phyloP scores from a whole-genome alignment of 345 rosid species.

The Ceriops decandra region DNA sequence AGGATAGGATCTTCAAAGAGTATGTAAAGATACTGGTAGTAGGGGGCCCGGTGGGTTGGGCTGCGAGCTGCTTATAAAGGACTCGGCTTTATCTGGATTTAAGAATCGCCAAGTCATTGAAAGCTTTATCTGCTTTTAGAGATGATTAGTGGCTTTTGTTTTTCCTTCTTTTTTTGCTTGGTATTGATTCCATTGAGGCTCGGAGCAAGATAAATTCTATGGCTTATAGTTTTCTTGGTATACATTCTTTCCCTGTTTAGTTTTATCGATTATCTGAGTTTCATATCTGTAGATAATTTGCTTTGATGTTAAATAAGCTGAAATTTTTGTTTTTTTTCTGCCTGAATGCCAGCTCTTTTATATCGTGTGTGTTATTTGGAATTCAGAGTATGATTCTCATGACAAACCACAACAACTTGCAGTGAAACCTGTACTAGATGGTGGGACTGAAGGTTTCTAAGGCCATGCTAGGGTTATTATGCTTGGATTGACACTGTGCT shows the following conservation, averaged over 20 bases:
- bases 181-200: slow-evolving; percentile 95
- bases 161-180: slow-evolving; percentile 13
- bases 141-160: too few relatives aligned
- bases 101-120: slow-evolving; percentile 81
- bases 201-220: slow-evolving; percentile 83
- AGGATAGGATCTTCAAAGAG: slow-evolving; percentile 51
- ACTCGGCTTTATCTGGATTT: slow-evolving; percentile 88
- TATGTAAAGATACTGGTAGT: slow-evolving; percentile 75
- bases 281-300: neutral
- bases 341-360: neutral
- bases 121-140: too few relatives aligned
- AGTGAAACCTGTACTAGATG: slow-evolving; percentile 89
- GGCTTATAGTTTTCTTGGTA: slow-evolving; percentile 95
- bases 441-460: slow-evolving; percentile 98
- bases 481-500: slow-evolving; percentile 88
- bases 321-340: neutral
- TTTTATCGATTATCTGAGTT: neutral
- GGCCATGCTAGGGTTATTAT: slow-evolving; percentile 94
- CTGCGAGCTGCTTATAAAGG: slow-evolving; percentile 74
- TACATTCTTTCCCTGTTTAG: slow-evolving; percentile 13
- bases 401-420: slow-evolving; percentile 74
- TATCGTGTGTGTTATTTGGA: slow-evolving; percentile 5
- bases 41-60: slow-evolving; percentile 91
- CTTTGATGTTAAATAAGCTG: neutral
- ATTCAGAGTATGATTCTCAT: slow-evolving; percentile 68